phyloP scores from a whole-genome alignment of 768 basidiomycete species.

The Atractiella rhizophila region DNA sequence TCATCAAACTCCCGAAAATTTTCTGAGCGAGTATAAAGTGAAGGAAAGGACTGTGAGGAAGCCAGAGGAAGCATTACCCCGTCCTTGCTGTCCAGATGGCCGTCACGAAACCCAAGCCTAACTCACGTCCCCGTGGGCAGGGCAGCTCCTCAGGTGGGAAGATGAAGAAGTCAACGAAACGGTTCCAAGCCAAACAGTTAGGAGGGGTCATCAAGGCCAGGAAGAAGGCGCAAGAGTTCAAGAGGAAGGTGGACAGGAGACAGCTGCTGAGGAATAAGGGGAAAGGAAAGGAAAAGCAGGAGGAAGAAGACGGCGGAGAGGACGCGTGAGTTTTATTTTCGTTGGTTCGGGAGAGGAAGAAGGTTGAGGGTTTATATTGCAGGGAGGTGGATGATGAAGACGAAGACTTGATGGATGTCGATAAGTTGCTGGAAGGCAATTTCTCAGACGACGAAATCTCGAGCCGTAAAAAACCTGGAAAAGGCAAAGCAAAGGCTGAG shows the following conservation, averaged over 20 bases:
- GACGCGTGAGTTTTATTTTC: neutral
- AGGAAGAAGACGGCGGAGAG: slow-evolving; percentile 1
- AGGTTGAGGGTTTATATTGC: no score
- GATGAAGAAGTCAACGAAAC: neutral
- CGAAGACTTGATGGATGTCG: slow-evolving; percentile 10
- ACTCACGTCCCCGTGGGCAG: no score
- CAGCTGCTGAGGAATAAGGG: slow-evolving; percentile 6
- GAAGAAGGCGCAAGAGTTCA: slow-evolving; percentile 6
- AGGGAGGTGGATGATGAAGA: slow-evolving; percentile 17
- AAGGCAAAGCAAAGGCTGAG: slow-evolving; percentile 10
- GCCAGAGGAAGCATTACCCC: no score
- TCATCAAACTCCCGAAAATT: no score
- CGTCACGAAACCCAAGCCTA: no score
- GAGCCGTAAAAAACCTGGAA: slow-evolving; percentile 9
- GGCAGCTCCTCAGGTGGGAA: no score
- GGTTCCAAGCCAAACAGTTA: neutral
- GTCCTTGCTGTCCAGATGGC: no score
- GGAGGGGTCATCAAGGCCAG: slow-evolving; percentile 2
- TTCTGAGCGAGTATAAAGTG: no score
- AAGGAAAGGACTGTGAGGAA: no score
- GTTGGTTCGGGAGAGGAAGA: no score
- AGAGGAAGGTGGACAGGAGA: slow-evolving; percentile 7
- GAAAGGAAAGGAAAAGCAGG: slow-evolving; percentile 6
- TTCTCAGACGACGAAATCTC: slow-evolving; percentile 13
- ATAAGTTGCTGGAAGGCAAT: slow-evolving; percentile 9